These are phyloP conservation scores for Anthracocystis panici-leucophaei DNA, from an alignment of 1,284 basidiomycete genomes.

Conservation along the genomic window DNA sequence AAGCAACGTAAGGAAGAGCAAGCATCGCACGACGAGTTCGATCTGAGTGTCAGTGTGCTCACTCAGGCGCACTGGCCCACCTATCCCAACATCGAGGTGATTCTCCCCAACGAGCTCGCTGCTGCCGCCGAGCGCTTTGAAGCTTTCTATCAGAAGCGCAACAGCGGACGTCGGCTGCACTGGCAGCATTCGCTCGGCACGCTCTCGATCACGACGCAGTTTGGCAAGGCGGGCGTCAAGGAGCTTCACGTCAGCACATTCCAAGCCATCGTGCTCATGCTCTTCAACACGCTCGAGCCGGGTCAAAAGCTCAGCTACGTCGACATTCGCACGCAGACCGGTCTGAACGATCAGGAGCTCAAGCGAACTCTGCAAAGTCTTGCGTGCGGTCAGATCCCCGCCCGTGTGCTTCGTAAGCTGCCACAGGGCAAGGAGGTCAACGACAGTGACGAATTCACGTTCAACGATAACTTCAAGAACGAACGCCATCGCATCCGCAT, in stretches of 20 bases:
- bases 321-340: slow-evolving; percentile 79
- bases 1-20: slow-evolving; percentile 61
- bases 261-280: slow-evolving; percentile 86
- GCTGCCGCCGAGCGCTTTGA: slow-evolving; percentile 51
- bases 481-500: slow-evolving; percentile 85
- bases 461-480: slow-evolving; percentile 87
- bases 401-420: slow-evolving; percentile 82
- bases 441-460: slow-evolving; percentile 81
- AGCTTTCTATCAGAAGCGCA: slow-evolving; percentile 61
- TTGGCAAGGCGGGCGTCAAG: slow-evolving; percentile 76
- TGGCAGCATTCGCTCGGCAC: slow-evolving; percentile 68
- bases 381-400: slow-evolving; percentile 83
- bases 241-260: slow-evolving; percentile 91
- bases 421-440: slow-evolving; percentile 84
- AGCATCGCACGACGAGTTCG: slow-evolving; percentile 55
- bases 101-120: slow-evolving; percentile 47
- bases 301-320: slow-evolving; percentile 75
- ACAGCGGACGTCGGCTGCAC: slow-evolving; percentile 62
- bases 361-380: slow-evolving; percentile 88
- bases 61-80: slow-evolving; percentile 75
- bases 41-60: slow-evolving; percentile 74
- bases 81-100: slow-evolving; percentile 55
- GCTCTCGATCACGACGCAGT: slow-evolving; percentile 53
- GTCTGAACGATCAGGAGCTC: slow-evolving; percentile 77
- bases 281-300: slow-evolving; percentile 78